Base-by-base conservation (phyloP, 306 rosid species). In the Begonia masoniana region DNA sequence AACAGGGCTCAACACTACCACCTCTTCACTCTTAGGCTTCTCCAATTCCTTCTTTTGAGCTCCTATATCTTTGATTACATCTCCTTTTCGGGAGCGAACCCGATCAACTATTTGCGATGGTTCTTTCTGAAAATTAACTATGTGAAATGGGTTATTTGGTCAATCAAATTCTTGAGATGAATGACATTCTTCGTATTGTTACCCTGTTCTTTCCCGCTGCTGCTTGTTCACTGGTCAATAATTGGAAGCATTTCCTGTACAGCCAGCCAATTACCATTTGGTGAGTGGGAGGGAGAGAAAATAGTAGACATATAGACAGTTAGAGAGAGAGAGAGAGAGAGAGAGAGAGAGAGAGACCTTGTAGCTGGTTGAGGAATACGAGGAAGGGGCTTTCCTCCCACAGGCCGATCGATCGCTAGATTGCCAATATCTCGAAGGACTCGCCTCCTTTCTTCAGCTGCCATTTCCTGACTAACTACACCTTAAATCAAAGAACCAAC, bases 381-480 rank as follows among this genome's bases (percentile, higher is more conserved):
- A 36, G 65, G 58, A 15, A 43, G 62, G 45, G 13, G 68, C 47
- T 76, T 72, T 51, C 77, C 81, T 48, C 68, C 71, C 23, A 50
- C 62, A 51, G 71, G 76, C 42, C 62, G 73, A 51, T 58, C 61
- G 12, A 61, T 63, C 23, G 74, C 94, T 46, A 78, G 62, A 72
- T 87, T 87, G 13, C 94, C 91, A 54, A 87, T 87, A 56, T 87
- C 96, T 66, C 73, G 56, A 7, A 87, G 91, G 8, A 66, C 91
- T 26, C 84, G 63, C 62, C 83, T 77, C 59, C 81, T 84, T 57
- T 78, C 87, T 12, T 7, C 79, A 0, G 60, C 76, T 23, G 55
- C 64, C 39, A 63, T 69, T 74, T 83, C 83, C 54, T 62, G 74
- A 70, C 64, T 83, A 9, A 55, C 77, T 62, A 74, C 91, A 54